phyloP scores from a whole-genome alignment of 768 basidiomycete genomes.

The Tricholomella constricta region DNA sequence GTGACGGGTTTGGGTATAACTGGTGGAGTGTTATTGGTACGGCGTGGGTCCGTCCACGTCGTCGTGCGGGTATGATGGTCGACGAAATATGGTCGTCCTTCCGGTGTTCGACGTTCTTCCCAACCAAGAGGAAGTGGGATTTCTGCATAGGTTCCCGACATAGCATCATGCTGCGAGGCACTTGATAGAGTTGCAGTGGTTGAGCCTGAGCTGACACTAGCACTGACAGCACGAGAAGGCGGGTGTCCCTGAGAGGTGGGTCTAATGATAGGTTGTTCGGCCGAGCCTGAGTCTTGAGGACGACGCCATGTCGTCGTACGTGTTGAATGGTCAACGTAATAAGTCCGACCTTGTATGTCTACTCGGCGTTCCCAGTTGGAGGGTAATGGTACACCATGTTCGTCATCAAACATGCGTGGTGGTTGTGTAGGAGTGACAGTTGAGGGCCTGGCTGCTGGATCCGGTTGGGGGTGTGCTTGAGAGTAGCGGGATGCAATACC shows the following conservation, averaged over 20 bases:
- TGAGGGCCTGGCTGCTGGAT: slow-evolving; percentile 12
- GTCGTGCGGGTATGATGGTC: slow-evolving; percentile 84
- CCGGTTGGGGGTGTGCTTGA: no score
- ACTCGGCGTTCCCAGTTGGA: slow-evolving; percentile 82
- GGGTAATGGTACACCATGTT: slow-evolving; percentile 66
- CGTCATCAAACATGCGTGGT: slow-evolving; percentile 49
- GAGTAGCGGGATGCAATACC: slow-evolving; percentile 22
- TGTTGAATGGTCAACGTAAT: slow-evolving; percentile 88
- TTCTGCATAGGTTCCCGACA: slow-evolving; percentile 50
- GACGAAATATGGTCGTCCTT: slow-evolving; percentile 71
- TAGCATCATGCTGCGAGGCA: slow-evolving; percentile 20
- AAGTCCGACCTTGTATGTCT: slow-evolving; percentile 70
- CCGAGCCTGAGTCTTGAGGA: slow-evolving; percentile 35
- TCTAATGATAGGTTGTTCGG: slow-evolving; percentile 26
- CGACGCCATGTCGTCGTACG: slow-evolving; percentile 83
- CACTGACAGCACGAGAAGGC: slow-evolving; percentile 27
- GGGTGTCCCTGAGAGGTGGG: slow-evolving; percentile 27
- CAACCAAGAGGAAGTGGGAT: slow-evolving; percentile 85
- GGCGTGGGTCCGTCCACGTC: slow-evolving; percentile 89
- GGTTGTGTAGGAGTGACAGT: slow-evolving; percentile 11
- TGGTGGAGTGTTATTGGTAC: slow-evolving; percentile 50
- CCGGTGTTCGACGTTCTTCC: slow-evolving; percentile 91
- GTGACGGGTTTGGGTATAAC: slow-evolving; percentile 49
- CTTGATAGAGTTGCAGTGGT: slow-evolving; percentile 21
- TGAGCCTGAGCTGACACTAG: slow-evolving; percentile 24